These are phyloP conservation scores for Asterophora parasitica DNA, from an alignment of 768 basidiomycete genomes.

Conservation along the genomic window DNA sequence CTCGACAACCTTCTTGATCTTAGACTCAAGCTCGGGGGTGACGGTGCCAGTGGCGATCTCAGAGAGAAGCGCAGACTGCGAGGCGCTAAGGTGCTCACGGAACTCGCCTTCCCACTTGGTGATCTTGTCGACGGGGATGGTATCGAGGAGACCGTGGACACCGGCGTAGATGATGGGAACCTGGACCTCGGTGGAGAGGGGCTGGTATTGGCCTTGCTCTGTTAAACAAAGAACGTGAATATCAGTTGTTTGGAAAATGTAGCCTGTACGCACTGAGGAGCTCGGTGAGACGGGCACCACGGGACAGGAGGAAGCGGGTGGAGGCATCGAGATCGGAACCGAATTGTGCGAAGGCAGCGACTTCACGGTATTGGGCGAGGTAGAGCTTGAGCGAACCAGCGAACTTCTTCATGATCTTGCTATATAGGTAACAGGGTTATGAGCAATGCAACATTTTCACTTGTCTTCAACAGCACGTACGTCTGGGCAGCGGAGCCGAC, in stretches of 20 bases:
- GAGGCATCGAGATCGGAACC: conserved; percentile 99
- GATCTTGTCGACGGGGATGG: conserved; percentile 93
- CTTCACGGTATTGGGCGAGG: conserved; percentile 99
- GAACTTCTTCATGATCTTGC: conserved; percentile 99
- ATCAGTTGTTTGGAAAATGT: background rate
- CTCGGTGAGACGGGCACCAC: conserved; percentile 98
- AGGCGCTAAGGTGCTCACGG: conserved; percentile 77
- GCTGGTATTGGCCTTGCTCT: conserved; percentile 99
- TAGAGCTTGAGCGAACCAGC: conserved; percentile 99
- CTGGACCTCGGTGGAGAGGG: conserved; percentile 91
- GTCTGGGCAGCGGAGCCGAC: conserved; percentile 99
- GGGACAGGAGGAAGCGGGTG: conserved; percentile 94
- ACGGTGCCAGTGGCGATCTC: conserved; percentile 83
- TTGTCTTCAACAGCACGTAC: conserved; percentile 43
- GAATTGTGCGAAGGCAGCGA: conserved; percentile 98
- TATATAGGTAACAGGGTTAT: conserved; percentile 25
- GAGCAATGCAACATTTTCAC: background rate
- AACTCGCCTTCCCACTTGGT: conserved; percentile 90
- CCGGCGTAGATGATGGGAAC: conserved; percentile 99
- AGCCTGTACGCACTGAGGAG: conserved; percentile 63
- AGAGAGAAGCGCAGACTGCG: conserved; percentile 71
- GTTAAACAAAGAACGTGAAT: background rate
- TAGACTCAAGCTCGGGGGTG: conserved; percentile 84
- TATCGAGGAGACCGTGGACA: conserved; percentile 98
- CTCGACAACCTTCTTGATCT: conserved; percentile 94